A percentile compares a stretch with the other conserved stretches of the same genome.
Evolutionary conservation across 1,284 basidiomycete genomes (phyloP).

Genomic region (Phellopilus nigrolimitatus): DNA sequence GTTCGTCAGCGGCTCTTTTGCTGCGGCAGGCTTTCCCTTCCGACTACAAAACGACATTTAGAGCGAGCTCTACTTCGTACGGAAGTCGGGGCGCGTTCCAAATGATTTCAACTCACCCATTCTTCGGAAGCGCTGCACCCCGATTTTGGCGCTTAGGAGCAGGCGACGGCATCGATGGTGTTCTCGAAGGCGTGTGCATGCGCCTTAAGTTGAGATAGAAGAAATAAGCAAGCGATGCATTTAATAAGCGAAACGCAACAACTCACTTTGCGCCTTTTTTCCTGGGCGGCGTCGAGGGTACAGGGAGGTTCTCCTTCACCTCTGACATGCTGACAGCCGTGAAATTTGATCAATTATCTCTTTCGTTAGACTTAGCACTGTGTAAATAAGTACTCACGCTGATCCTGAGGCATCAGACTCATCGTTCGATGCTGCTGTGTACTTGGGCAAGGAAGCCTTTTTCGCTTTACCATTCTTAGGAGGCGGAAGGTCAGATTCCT

Average conservation of each 20-base stretch:
- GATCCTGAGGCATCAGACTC: background rate
- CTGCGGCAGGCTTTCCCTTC: background rate
- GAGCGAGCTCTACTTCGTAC: constrained; percentile 1
- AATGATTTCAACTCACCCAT: background rate
- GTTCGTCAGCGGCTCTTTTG: constrained; percentile 3
- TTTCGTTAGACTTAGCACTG: background rate
- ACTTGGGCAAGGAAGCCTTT: background rate
- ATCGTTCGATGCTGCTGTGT: background rate
- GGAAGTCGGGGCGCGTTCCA: background rate
- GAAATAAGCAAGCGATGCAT: too few relatives aligned
- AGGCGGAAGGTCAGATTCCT: background rate
- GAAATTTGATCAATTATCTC: background rate
- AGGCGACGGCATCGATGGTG: constrained; percentile 17
- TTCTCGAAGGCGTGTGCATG: constrained; percentile 18
- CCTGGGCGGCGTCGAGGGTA: background rate
- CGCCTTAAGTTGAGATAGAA: constrained; percentile 8
- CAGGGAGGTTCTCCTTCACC: background rate
- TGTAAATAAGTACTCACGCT: background rate
- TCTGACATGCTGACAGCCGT: background rate
- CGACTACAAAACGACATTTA: background rate
- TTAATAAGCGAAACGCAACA: background rate
- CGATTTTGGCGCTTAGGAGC: constrained; percentile 19
- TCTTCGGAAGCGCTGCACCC: background rate
- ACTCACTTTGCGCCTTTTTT: background rate
- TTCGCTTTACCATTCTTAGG: background rate